phyloP scores from a whole-genome alignment of 164 flowering plant genomes.

The Annona cherimola region DNA sequence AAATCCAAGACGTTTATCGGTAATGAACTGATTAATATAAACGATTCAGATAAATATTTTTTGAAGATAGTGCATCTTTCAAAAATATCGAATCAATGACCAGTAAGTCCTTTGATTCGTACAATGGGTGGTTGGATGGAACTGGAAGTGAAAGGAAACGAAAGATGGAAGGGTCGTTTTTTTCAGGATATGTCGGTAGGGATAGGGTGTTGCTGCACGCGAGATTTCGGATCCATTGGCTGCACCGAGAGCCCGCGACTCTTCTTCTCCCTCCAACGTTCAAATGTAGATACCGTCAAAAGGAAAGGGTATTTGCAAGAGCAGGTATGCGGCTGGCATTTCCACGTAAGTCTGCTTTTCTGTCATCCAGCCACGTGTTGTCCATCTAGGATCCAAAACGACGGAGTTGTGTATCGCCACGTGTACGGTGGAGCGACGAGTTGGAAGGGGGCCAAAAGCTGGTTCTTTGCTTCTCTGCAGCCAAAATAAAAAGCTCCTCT shows the following conservation, averaged over 20 bases:
- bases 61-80: no score
- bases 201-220: not conserved
- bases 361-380: not conserved
- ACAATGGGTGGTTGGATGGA: no score
- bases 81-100: no score
- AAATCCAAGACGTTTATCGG: no score
- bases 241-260: not conserved
- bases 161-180: no score
- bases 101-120: no score
- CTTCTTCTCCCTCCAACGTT: not conserved
- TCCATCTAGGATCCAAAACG: conserved; percentile 15
- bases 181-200: no score
- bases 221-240: not conserved
- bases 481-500: not conserved
- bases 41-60: no score
- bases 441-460: conserved; percentile 3
- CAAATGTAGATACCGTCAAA: not conserved
- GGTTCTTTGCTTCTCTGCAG: conserved; percentile 8
- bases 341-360: conserved; percentile 12
- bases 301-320: not conserved
- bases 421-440: conserved; percentile 10
- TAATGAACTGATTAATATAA: no score
- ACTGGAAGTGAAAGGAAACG: no score
- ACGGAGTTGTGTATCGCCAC: conserved; percentile 12
- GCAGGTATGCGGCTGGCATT: not conserved